phyloP scores from a whole-genome alignment of 768 basidiomycete genomes.

The Sarcodon sp. region DNA sequence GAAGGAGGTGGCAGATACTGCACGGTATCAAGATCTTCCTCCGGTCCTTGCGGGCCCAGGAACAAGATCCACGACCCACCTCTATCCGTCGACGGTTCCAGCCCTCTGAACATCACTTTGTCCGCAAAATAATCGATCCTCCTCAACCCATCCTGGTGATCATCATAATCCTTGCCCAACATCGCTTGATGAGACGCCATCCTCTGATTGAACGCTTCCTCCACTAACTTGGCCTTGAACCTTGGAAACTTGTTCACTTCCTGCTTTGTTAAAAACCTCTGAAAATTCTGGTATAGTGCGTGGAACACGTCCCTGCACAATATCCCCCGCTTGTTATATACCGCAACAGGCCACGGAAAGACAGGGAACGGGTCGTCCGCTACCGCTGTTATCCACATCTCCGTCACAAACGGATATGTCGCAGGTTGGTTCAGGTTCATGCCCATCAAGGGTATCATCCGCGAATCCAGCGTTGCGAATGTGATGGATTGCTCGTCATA shows the following conservation, averaged over 20 bases:
- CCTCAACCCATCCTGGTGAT: slow-evolving; percentile 17
- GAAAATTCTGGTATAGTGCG: slow-evolving; percentile 32
- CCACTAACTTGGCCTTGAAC: neutral
- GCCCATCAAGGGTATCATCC: neutral
- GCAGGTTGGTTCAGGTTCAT: slow-evolving; percentile 33
- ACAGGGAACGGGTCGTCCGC: slow-evolving; percentile 34
- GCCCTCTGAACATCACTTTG: slow-evolving; percentile 34
- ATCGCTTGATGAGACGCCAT: neutral
- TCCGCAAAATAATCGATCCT: slow-evolving; percentile 37
- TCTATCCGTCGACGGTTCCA: slow-evolving; percentile 34
- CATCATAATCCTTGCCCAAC: neutral
- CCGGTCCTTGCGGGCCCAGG: slow-evolving; percentile 12
- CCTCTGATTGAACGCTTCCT: neutral
- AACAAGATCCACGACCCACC: slow-evolving; percentile 24
- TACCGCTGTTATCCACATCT: slow-evolving; percentile 40
- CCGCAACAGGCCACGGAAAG: slow-evolving; percentile 46
- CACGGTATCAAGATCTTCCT: neutral
- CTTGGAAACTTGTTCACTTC: slow-evolving; percentile 10
- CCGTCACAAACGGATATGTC: slow-evolving; percentile 46
- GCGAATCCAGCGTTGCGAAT: slow-evolving; percentile 4
- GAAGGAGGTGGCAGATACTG: neutral
- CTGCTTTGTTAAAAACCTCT: slow-evolving; percentile 11
- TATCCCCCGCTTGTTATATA: slow-evolving; percentile 31
- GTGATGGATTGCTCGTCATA: slow-evolving; percentile 6
- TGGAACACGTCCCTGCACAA: slow-evolving; percentile 37